Base-by-base conservation (phyloP, 2,329 filamentous ascomycete genomes). In the Helotiales sp. region DNA sequence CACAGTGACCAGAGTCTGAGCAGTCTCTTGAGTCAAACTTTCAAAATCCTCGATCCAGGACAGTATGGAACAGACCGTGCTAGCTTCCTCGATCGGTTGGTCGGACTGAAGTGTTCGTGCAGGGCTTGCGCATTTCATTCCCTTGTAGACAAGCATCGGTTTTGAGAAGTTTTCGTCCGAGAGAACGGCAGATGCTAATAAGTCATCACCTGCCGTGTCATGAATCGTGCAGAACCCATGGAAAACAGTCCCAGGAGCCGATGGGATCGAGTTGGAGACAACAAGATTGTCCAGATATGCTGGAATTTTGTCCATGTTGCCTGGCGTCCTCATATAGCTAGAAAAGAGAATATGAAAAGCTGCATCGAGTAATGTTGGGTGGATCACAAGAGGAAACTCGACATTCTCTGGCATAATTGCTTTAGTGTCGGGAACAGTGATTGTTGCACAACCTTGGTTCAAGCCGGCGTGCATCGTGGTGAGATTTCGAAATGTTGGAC, bases 361-460 rank as follows among this genome's bases (percentile, higher is more conserved):
- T 2, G 72, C 62, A 54, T 82, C 79, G 2, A 80, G 61, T 46
- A 79, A 73, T 0, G 75, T 68, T 0, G 80, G 74, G 25, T 79
- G 77, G 8, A 80, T 62, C 52, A 76, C 69, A n/a, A 76, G 73
- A 0, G 70, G 57, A 2, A 73, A 72, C 62, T 82, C 76, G 44
- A 74, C 72, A 1, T 68, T 61, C 54, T 72, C 69, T 1, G 77
- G 78, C 79, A 81, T 81, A 1, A 67, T 61, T 1, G 69, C 60
- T 1, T 68, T 68, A 0, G 78, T 81, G 49, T 81, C 74, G 1
- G 73, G 73, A 51, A 60, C 54, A 8, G 44, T 52, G 36, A 56
- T 51, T 22, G 1, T 51, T n/a, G 42, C 52, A 29, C 49, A n/a
- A 13, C 52, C 44, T 49, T 49, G 42, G 2, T 19, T 17, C 3